Evolutionary conservation across 176 grass and related monocot genomes (phyloP), one percentile per base, ranked within the genome.

Genomic region (Triticum timopheevii): DNA sequence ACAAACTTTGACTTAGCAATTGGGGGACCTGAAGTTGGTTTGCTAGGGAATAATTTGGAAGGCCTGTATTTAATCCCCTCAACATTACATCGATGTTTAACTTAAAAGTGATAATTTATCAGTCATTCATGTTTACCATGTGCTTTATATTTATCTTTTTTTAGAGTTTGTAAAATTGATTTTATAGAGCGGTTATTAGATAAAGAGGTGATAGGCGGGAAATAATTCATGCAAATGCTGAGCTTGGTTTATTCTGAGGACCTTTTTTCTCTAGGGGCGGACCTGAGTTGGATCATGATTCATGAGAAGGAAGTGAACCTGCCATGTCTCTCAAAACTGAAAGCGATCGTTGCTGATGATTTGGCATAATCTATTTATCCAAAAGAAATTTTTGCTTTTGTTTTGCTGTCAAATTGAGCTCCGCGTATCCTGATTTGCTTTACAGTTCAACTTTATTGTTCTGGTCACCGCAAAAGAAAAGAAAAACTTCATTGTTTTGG

Each of bases 61-160:
- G 66, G 10, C 8, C 2, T 82, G 80, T 82, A 82, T 82, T 82
- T 69, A 35, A 69, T 82, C 20, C 23, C 80, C 10, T 69, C 44
- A 66, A 35, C 12, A 1, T 36, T 85, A 7, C 61, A 85, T 40
- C 28, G 35, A 38, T 66, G n/a, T 17, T 66, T 85, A 11, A 27
- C 19, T 85, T 65, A 24, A 31, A 5, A 28, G 50, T 52, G 80
- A 28, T 69, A 1, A 33, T 82, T 50, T 24, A 56, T 69, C 11
- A 81, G 16, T 54, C 25, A 2, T 69, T 22, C 2, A 4, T 50
- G 28, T 82, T 68, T 49, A 22, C 25, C 5, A 3, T 67, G 10
- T 31, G 33, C 8, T 69, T 67, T 45, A 50, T 52, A 52, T 28
- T 17, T 50, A 19, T 71, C 19, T n/a, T 42, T 45, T 25, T 30